Conservation (phyloP, 129 eudicot genomes). For the carrot (Daucus carota) region DNA sequence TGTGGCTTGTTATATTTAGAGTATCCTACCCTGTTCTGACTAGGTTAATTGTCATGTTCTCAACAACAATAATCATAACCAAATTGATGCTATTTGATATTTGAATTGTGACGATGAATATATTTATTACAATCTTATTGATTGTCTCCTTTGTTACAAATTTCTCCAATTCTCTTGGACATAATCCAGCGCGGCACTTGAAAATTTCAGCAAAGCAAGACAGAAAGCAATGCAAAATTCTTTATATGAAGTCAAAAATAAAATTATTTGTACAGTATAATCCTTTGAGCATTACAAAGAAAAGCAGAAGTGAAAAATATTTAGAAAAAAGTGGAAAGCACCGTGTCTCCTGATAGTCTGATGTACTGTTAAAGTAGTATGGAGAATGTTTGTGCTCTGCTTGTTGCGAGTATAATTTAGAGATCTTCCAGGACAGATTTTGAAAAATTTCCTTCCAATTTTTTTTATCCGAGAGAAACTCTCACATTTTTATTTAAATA, state of each 20-base stretch:
- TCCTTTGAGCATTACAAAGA: not conserved
- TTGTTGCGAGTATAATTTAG: no score
- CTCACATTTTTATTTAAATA: no score
- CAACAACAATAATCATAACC: not conserved
- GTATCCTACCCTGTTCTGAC: not conserved
- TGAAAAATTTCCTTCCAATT: no score
- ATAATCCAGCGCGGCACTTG: not conserved
- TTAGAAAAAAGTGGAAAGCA: no score
- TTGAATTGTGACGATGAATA: not conserved
- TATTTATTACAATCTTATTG: not conserved
- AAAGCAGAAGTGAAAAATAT: no score
- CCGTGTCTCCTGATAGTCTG: no score
- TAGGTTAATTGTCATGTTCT: not conserved
- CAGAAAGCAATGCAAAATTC: not conserved
- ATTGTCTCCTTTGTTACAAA: not conserved
- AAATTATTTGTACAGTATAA: not conserved
- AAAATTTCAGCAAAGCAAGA: no score
- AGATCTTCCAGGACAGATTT: no score
- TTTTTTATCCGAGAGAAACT: no score
- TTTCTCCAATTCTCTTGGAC: no score
- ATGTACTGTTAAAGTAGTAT: no score
- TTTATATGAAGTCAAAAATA: not conserved
- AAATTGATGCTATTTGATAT: not conserved
- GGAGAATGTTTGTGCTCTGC: no score
- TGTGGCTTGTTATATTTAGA: not conserved